Evolutionary conservation across 2,329 filamentous ascomycete genomes (phyloP).

Genomic region (Aureobasidium lini): DNA sequence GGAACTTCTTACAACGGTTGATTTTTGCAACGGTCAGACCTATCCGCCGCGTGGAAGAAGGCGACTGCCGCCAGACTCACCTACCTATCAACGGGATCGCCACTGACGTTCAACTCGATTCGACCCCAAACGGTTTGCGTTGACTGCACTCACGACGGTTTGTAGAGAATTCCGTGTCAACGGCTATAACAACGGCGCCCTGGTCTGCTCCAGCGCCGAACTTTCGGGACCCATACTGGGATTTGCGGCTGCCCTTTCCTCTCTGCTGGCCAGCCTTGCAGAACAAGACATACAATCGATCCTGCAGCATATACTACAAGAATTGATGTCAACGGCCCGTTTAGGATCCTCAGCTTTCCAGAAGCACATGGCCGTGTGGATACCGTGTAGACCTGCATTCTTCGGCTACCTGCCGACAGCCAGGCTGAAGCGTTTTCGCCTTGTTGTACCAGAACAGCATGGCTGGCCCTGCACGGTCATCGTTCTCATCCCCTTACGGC

Average conservation of each 20-base stretch:
- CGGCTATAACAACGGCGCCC: constrained; percentile 9
- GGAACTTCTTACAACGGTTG: constrained; percentile 10
- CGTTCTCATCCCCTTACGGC: constrained; percentile 4
- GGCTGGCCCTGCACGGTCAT: constrained; percentile 10
- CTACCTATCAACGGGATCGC: neutral
- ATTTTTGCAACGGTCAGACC: constrained; percentile 5
- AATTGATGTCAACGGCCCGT: constrained; percentile 10
- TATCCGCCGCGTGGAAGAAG: neutral
- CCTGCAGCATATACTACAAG: constrained; percentile 9
- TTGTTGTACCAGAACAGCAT: neutral
- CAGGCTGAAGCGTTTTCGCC: neutral
- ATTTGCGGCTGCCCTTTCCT: neutral
- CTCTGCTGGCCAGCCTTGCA: neutral
- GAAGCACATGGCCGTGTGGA: neutral
- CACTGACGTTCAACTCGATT: neutral
- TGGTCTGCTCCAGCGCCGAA: neutral
- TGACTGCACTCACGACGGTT: constrained; percentile 1
- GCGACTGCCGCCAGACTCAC: neutral
- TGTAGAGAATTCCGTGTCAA: constrained; percentile 5
- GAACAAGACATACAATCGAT: neutral
- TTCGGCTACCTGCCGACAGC: neutral
- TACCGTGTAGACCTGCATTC: neutral
- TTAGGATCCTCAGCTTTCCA: neutral
- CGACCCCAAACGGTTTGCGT: neutral
- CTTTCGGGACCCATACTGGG: neutral